Evolutionary conservation across 768 basidiomycete species (phyloP).

Genomic region (Naganishia friedmannii): DNA sequence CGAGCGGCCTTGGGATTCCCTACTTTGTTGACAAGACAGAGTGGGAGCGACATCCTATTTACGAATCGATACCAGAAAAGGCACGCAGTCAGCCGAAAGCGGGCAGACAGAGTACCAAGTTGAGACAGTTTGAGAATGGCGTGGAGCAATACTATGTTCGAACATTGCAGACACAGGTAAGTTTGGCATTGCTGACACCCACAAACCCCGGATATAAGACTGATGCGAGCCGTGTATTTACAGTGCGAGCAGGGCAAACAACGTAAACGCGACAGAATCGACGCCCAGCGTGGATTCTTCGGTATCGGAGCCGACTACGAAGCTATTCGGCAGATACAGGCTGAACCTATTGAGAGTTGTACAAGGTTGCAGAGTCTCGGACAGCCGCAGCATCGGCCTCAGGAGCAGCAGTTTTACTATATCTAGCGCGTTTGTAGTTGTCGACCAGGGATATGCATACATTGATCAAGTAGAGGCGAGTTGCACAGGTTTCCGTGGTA

Average conservation of each 20-base stretch:
- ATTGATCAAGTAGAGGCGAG: neutral
- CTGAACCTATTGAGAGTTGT: constrained; percentile 70
- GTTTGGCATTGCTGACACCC: constrained; percentile 20
- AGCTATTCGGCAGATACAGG: constrained; percentile 70
- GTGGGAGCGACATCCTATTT: constrained; percentile 74
- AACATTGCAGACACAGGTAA: constrained; percentile 60
- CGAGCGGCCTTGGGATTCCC: constrained; percentile 65
- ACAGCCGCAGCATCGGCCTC: constrained; percentile 13
- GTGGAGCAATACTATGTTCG: constrained; percentile 75
- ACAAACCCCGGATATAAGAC: neutral
- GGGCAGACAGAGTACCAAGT: constrained; percentile 47
- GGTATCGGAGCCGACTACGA: constrained; percentile 91
- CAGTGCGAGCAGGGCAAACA: constrained; percentile 70
- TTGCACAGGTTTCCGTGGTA: no score
- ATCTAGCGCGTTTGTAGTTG: constrained; percentile 13
- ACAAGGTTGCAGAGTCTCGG: constrained; percentile 59
- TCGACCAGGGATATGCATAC: neutral
- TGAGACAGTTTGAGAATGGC: constrained; percentile 68
- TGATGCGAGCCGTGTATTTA: neutral
- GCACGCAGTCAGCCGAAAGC: constrained; percentile 40
- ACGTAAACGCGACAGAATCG: constrained; percentile 66
- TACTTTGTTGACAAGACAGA: constrained; percentile 82
- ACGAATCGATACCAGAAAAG: constrained; percentile 51
- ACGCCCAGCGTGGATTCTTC: constrained; percentile 78
- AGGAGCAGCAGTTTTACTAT: constrained; percentile 4